These are phyloP conservation scores for Taphrina deformans DNA, from an alignment of 1,139 yeast genomes.

Conservation along the genomic window DNA sequence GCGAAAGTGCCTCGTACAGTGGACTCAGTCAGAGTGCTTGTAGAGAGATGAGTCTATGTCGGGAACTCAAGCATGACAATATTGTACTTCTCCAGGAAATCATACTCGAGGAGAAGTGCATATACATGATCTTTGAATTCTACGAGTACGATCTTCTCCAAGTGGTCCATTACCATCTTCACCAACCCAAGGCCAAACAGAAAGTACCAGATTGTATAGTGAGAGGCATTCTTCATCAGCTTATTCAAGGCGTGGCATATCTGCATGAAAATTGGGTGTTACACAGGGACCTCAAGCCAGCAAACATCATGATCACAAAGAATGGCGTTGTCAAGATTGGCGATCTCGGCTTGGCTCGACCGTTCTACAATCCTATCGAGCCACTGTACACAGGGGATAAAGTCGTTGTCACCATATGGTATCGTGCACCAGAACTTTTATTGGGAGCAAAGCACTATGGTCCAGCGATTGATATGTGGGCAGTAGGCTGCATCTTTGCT, in stretches of 20 bases:
- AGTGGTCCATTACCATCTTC: slow-evolving; percentile 20
- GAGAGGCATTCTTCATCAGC: slow-evolving; percentile 87
- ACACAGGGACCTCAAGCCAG: slow-evolving; percentile 95
- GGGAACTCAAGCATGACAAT: slow-evolving; percentile 79
- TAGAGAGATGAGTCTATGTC: slow-evolving; percentile 81
- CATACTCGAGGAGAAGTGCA: slow-evolving; percentile 83
- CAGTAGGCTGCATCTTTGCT: slow-evolving; percentile 93
- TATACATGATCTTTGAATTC: slow-evolving; percentile 91
- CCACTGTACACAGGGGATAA: slow-evolving; percentile 91
- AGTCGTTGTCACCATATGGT: slow-evolving; percentile 98
- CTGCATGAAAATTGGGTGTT: slow-evolving; percentile 94
- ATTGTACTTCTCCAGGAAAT: slow-evolving; percentile 78
- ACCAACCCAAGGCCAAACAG: slow-evolving; percentile 89
- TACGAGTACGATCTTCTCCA: slow-evolving; percentile 86
- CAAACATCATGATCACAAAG: slow-evolving; percentile 92
- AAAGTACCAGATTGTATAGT: slow-evolving; percentile 74
- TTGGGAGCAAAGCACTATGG: slow-evolving; percentile 92
- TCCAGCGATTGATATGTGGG: slow-evolving; percentile 91
- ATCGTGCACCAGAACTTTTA: slow-evolving; percentile 89
- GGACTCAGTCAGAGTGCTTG: slow-evolving; percentile 97
- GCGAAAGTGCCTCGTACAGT: slow-evolving; percentile 83
- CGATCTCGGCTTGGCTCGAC: slow-evolving; percentile 89
- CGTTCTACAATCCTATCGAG: slow-evolving; percentile 84
- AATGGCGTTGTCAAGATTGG: slow-evolving; percentile 87
- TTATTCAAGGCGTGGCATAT: slow-evolving; percentile 84